Percentiles rank a stretch among this genome's conserved stretches.
Evolutionary conservation across 495 filamentous ascomycete species (phyloP).

Genomic region (Hypoxylon subgilvum): DNA sequence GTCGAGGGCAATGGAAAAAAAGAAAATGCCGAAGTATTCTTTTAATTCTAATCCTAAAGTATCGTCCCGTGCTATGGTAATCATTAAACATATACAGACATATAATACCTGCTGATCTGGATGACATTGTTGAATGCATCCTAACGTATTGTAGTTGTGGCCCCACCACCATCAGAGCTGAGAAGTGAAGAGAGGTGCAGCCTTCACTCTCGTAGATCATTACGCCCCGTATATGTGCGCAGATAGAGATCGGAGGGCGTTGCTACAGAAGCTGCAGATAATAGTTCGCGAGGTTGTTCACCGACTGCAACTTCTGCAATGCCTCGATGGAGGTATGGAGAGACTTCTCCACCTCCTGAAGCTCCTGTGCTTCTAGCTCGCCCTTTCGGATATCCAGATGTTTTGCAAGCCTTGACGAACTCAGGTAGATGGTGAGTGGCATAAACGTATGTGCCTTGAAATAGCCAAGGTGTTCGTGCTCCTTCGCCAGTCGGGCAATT

Average conservation of each 20-base stretch:
- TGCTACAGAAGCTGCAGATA: constrained; percentile 29
- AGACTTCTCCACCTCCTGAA: constrained; percentile 17
- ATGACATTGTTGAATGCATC: constrained; percentile 12
- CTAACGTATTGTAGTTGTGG: background rate
- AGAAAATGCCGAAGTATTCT: too few species aligned
- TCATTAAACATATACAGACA: too few species aligned
- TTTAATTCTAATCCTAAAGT: too few species aligned
- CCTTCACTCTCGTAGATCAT: background rate
- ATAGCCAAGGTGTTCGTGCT: constrained; percentile 51
- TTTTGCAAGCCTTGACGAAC: constrained; percentile 20
- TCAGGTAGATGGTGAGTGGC: constrained; percentile 31
- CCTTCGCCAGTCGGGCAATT: constrained; percentile 49
- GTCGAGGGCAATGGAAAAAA: too few species aligned
- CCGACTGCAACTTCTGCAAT: constrained; percentile 34
- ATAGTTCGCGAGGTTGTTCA: constrained; percentile 32
- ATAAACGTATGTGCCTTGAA: constrained; percentile 41
- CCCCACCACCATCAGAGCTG: background rate
- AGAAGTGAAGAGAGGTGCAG: background rate
- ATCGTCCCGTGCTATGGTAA: too few species aligned
- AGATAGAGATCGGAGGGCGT: background rate
- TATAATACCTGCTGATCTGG: background rate
- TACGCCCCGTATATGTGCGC: background rate
- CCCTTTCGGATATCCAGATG: constrained; percentile 29
- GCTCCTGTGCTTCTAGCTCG: constrained; percentile 15
- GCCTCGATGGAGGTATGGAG: constrained; percentile 19